These are phyloP conservation scores for Raphanus raphanistrum DNA, from an alignment of 345 rosid species.

Conservation along the genomic window DNA sequence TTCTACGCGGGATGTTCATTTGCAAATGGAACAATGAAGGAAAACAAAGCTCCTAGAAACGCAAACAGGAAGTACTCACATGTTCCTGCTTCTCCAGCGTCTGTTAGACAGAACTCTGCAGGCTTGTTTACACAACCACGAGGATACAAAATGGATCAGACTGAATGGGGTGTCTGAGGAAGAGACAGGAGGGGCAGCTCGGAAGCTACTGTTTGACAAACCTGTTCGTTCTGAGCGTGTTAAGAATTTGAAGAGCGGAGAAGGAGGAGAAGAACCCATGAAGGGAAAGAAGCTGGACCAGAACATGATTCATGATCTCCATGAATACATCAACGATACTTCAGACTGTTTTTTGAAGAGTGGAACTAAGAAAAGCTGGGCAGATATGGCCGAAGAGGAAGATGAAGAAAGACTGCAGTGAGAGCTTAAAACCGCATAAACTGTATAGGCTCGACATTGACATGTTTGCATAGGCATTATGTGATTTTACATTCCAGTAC, in stretches of 20 bases:
- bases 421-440: not conserved
- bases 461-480: not conserved
- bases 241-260: slow-evolving; percentile 8
- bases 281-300: slow-evolving; percentile 35
- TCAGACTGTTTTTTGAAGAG: slow-evolving; percentile 8
- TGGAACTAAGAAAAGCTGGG: slow-evolving; percentile 66
- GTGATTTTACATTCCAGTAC: not conserved
- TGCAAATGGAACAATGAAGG: slow-evolving; percentile 8
- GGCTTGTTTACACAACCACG: slow-evolving; percentile 47
- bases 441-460: not conserved
- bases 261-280: slow-evolving; percentile 4
- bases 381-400: slow-evolving; percentile 77
- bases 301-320: slow-evolving; percentile 37
- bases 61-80: slow-evolving; percentile 10
- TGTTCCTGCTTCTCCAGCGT: slow-evolving; percentile 31
- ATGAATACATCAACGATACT: slow-evolving; percentile 30
- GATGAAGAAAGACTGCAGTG: not conserved
- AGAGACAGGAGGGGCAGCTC: slow-evolving; percentile 33
- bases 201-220: slow-evolving; percentile 38
- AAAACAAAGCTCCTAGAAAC: slow-evolving; percentile 10
- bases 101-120: slow-evolving; percentile 31
- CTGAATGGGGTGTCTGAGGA: slow-evolving; percentile 2
- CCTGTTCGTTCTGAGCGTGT: not conserved
- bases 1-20: slow-evolving; percentile 32
- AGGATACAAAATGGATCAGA: slow-evolving; percentile 25